These are phyloP conservation scores for Hypomontagnella monticulosa DNA, from an alignment of 495 filamentous ascomycete genomes.

Conservation along the genomic window DNA sequence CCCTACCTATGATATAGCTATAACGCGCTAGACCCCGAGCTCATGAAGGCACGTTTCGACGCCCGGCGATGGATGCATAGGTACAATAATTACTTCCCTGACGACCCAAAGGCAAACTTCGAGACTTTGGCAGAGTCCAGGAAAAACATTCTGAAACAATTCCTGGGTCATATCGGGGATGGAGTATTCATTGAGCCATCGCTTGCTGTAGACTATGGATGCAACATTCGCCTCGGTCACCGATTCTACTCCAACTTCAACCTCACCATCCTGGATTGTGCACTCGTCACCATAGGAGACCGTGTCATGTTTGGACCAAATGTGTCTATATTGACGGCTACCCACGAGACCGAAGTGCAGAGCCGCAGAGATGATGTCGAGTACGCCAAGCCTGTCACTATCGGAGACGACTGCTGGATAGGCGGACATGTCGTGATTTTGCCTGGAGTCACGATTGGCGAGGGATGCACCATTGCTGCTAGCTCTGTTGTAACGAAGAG, in stretches of 20 bases:
- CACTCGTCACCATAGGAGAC: constrained; percentile 77
- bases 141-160: constrained; percentile 49
- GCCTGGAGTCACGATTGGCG: constrained; percentile 84
- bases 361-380: constrained; percentile 82
- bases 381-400: constrained; percentile 74
- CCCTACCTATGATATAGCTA: constrained; percentile 42
- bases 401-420: constrained; percentile 92
- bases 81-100: constrained; percentile 61
- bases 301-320: constrained; percentile 84
- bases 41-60: constrained; percentile 56
- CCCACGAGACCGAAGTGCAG: constrained; percentile 79
- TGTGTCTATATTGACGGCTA: constrained; percentile 75
- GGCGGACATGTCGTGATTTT: constrained; percentile 79
- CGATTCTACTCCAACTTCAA: constrained; percentile 81
- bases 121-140: constrained; percentile 51
- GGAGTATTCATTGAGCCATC: constrained; percentile 63
- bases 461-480: constrained; percentile 74
- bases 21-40: constrained; percentile 53
- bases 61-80: constrained; percentile 55
- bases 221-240: constrained; percentile 61
- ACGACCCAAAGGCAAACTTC: constrained; percentile 47
- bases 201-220: constrained; percentile 64
- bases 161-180: constrained; percentile 57
- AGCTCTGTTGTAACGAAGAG: constrained; percentile 90
- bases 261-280: constrained; percentile 80